A percentile compares a stretch with the other conserved stretches of the same genome.
Conservation (phyloP, 192 early-diverging fungal species). For the Paraglomus brasilianum region DNA sequence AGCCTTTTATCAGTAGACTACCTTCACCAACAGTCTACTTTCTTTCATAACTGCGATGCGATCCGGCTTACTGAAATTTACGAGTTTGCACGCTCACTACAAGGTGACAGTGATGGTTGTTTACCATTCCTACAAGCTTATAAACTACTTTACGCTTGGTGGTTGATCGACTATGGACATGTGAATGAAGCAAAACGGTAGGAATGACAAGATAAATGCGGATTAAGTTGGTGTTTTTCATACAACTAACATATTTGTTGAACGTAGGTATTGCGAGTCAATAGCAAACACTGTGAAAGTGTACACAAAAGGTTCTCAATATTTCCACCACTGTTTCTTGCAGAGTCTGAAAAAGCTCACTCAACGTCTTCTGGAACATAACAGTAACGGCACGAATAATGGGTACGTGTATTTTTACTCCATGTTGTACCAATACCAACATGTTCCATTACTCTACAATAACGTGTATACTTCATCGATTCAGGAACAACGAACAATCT, state of each 20-base stretch:
- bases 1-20: constrained; percentile 68
- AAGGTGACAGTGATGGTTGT: constrained; percentile 44
- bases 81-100: constrained; percentile 68
- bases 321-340: constrained; percentile 69
- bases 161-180: constrained; percentile 79
- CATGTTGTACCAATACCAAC: not conserved
- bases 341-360: constrained; percentile 73
- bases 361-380: constrained; percentile 57
- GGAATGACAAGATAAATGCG: not conserved
- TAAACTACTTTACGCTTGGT: constrained; percentile 81
- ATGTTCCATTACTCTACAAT: too few relatives aligned
- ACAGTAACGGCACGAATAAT: constrained; percentile 22
- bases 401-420: constrained; percentile 28
- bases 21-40: constrained; percentile 36
- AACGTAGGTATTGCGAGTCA: constrained; percentile 68
- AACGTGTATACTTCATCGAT: constrained; percentile 32
- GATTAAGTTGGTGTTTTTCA: not conserved
- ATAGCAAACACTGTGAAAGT: constrained; percentile 71
- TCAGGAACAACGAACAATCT: constrained; percentile 23
- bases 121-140: constrained; percentile 91
- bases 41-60: constrained; percentile 55
- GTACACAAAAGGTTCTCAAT: constrained; percentile 75
- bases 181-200: constrained; percentile 62
- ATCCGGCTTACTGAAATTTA: constrained; percentile 82
- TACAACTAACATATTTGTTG: not conserved